Base-by-base conservation (phyloP, 2,329 filamentous ascomycete genomes). In the Colletotrichum gigasporum region DNA sequence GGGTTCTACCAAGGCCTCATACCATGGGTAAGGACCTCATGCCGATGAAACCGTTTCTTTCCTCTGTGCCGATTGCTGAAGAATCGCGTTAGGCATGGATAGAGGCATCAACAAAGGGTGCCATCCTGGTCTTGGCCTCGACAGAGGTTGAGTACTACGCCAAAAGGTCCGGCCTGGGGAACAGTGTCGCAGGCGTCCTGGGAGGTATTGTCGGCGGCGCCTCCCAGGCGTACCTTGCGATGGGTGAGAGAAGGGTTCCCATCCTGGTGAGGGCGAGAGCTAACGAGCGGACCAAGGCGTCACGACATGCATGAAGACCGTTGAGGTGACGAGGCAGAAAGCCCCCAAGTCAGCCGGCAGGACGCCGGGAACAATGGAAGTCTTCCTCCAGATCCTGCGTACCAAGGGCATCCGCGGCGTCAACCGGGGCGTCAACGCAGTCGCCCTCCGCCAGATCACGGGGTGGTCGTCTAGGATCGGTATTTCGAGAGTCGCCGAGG, bases 1-100 rank as follows among this genome's bases (percentile, higher is more conserved):
- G 65, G 51, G 11, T 67, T 67, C 9, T 66, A 67, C 35, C 65
- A 67, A 18, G 65, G 65, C n/a, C 52, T 67, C 18, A 67, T 65
- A 22, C 65, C 65, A 35, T 67, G 62, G 65, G 65, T 67, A 18
- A 35, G 61, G 24, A 5, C 1, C 2, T 2, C 26, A 35, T 24
- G 0, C 2, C 1, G 2, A 41, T 26, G 4, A 18, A 8, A n/a
- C 12, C 18, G 5, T 4, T n/a, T 3, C 24, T 1, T 6, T 9
- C 20, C 0, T 12, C 10, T 39, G 16, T 1, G 2, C 11, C 0
- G 5, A 26, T n/a, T n/a, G n/a, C n/a, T n/a, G n/a, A n/a, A n/a
- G n/a, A n/a, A n/a, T n/a, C n/a, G n/a, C n/a, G n/a, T n/a, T 18
- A 66, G 63, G 63, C 58, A 1, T 66, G 58, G 63, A 8, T 66